These are phyloP conservation scores for Ambispora gerdemannii DNA, from an alignment of 192 early-diverging fungal genomes.

Conservation along the genomic window DNA sequence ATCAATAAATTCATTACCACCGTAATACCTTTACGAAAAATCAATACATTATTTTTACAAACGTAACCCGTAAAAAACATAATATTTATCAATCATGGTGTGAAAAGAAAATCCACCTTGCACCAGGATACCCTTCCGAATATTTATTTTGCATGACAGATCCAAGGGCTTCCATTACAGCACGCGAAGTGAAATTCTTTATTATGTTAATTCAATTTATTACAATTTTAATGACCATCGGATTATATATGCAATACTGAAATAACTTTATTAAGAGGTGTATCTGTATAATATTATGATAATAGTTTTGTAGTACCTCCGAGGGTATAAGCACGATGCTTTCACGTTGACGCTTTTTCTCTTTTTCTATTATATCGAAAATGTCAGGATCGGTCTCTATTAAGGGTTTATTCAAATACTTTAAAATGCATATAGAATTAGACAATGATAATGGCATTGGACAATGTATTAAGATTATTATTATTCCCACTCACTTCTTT, in stretches of 20 bases:
- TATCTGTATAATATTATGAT: neutral
- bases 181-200: conserved; percentile 94
- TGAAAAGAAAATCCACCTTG: conserved; percentile 48
- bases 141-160: conserved; percentile 99
- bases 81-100: no score
- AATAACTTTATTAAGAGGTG: neutral
- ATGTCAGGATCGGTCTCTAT: conserved; percentile 83
- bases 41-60: neutral
- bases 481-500: conserved; percentile 12
- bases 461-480: neutral
- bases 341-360: conserved; percentile 92
- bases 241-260: neutral
- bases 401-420: conserved; percentile 76
- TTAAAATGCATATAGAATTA: neutral
- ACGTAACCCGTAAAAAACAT: no score
- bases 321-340: conserved; percentile 94
- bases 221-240: no score
- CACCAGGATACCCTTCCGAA: conserved; percentile 95
- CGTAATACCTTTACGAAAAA: conserved; percentile 83
- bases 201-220: neutral
- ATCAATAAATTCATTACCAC: conserved; percentile 98
- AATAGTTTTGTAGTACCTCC: conserved; percentile 58
- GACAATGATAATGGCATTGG: neutral
- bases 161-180: conserved; percentile 94
- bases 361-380: conserved; percentile 89